Evolutionary conservation across 2,329 filamentous ascomycete genomes (phyloP).

Genomic region (Emmonsia crescens): DNA sequence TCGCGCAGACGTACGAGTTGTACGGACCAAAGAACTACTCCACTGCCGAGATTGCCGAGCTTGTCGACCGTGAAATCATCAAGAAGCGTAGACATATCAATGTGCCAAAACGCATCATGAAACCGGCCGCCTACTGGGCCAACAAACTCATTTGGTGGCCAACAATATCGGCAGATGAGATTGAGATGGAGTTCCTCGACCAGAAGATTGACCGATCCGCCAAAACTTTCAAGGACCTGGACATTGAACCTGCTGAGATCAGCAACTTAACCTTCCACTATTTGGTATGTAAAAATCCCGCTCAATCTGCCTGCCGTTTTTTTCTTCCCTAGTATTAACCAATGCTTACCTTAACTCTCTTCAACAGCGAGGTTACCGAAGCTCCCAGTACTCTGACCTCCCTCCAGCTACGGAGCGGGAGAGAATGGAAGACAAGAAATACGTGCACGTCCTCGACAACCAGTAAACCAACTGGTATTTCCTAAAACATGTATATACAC

Average conservation of each 20-base stretch:
- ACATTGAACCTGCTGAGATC: constrained; percentile 79
- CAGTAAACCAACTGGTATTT: constrained; percentile 44
- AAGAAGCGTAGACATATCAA: constrained; percentile 87
- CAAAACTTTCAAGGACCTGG: constrained; percentile 92
- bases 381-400: constrained; percentile 79
- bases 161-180: constrained; percentile 66
- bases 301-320: neutral
- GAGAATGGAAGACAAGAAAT: constrained; percentile 91
- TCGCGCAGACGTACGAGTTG: constrained; percentile 83
- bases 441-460: constrained; percentile 84
- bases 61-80: constrained; percentile 87
- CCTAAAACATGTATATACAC: constrained; percentile 32
- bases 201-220: constrained; percentile 81
- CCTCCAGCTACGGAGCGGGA: constrained; percentile 92
- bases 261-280: constrained; percentile 86
- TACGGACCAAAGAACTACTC: constrained; percentile 91
- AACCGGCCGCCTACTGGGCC: constrained; percentile 60
- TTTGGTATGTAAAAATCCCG: constrained; percentile 50
- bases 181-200: constrained; percentile 88
- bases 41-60: constrained; percentile 69
- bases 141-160: constrained; percentile 89
- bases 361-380: constrained; percentile 74
- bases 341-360: constrained; percentile 2
- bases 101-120: constrained; percentile 67
- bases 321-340: neutral